Conservation (phyloP, 2,329 filamentous ascomycete species). For the Pezicula carpinea region DNA sequence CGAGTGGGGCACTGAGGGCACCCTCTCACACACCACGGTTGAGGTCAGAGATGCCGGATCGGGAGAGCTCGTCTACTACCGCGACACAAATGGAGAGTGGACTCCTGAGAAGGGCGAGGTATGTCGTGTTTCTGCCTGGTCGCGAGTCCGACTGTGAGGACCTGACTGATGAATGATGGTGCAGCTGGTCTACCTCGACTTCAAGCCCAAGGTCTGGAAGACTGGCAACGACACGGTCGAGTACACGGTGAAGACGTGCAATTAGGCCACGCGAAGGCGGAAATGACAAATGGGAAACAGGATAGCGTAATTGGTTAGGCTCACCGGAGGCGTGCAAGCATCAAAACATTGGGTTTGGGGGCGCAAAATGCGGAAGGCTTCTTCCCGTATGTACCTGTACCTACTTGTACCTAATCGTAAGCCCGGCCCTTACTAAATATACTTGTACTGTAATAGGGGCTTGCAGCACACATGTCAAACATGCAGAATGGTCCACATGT, state of each 20-base stretch:
- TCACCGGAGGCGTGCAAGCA: too few species aligned
- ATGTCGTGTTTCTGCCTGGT: constrained; percentile 5
- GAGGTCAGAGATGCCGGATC: constrained; percentile 34
- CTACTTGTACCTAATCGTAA: too few species aligned
- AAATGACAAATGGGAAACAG: too few species aligned
- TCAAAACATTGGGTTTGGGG: too few species aligned
- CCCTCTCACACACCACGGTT: constrained; percentile 36
- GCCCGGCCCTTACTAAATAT: too few species aligned
- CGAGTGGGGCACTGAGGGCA: constrained; percentile 35
- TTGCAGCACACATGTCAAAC: too few species aligned
- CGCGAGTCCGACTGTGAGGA: neutral
- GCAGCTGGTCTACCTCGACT: constrained; percentile 39
- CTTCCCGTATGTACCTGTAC: too few species aligned
- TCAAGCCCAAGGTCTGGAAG: constrained; percentile 40
- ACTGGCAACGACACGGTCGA: constrained; percentile 40
- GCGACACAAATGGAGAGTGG: constrained; percentile 42
- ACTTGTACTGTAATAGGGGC: too few species aligned
- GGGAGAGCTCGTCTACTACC: constrained; percentile 38
- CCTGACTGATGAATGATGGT: constrained; percentile 2
- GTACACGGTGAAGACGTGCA: constrained; percentile 36
- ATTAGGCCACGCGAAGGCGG: too few species aligned
- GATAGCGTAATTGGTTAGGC: too few species aligned
- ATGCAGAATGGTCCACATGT: too few species aligned
- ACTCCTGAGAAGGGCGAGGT: constrained; percentile 38
- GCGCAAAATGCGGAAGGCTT: too few species aligned